These are phyloP conservation scores for Talaromyces sp. DNA, from an alignment of 2,329 filamentous ascomycete species.

Conservation along the genomic window DNA sequence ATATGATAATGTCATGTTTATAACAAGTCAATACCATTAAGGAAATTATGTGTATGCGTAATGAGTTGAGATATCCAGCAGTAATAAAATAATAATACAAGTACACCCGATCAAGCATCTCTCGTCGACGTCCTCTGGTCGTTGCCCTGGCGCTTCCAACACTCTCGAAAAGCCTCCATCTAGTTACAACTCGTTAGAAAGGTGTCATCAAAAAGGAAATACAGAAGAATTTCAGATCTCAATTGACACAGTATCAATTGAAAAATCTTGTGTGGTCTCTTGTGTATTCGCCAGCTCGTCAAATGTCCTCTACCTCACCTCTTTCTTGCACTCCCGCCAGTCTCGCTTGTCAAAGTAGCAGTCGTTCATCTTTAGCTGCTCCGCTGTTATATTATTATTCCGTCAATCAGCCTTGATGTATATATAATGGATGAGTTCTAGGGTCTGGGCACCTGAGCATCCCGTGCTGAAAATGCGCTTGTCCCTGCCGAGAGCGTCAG, in stretches of 20 bases:
- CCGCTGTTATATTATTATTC: conserved; percentile 51
- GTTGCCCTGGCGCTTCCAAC: conserved; percentile 89
- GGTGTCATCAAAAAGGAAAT: background rate
- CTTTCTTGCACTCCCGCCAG: conserved; percentile 80
- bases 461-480: conserved; percentile 96
- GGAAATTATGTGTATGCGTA: too few relatives aligned
- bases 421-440: background rate
- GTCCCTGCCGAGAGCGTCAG: conserved; percentile 60
- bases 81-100: background rate
- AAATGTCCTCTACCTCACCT: conserved; percentile 56
- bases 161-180: conserved; percentile 86
- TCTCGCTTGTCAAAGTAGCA: conserved; percentile 96
- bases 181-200: conserved; percentile 37
- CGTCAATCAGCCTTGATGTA: conserved; percentile 7
- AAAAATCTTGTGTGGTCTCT: too few relatives aligned
- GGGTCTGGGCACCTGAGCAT: conserved; percentile 63
- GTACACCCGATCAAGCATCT: conserved; percentile 46
- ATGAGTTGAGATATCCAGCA: background rate
- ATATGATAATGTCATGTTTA: background rate
- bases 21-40: too few relatives aligned
- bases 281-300: background rate
- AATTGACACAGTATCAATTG: background rate
- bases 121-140: conserved; percentile 74
- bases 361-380: conserved; percentile 86
- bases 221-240: background rate